Evolutionary conservation across 1,284 basidiomycete species (phyloP), one percentile per base, ranked within the genome.

Genomic region (Trichosporon asahii): DNA sequence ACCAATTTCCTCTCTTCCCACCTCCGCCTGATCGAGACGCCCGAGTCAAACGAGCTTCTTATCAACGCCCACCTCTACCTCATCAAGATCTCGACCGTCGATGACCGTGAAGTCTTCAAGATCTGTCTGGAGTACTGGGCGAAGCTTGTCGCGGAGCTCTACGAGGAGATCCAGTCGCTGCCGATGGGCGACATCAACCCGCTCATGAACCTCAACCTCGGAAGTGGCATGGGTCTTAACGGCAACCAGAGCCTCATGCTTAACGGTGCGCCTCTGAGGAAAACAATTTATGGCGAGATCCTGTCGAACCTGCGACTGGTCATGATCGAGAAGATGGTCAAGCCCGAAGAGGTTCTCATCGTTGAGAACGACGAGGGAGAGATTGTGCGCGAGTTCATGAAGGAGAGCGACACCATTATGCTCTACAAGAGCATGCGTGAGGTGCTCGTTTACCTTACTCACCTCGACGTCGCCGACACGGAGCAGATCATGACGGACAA

Each of bases 381-480:
- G 86, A 98, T 99, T 75, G 97, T 99, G 27, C 90, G 97, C 74
- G 97, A 99, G 84, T 98, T 99, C 83, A 93, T 99, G 92, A 99
- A 99, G 86, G 97, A 99, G 85, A 92, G 88, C 80, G 97, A 99
- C 83, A 99, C 97, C 61, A 98, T 99, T 77, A 95, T 98, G 40
- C 87, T 99, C 31, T 99, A 99, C 88, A 99, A 99, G 87, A 92
- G 91, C 66, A 99, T 99, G 95, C 90, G 96, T 75, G 96, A 98
- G 84, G 89, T 98, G 27, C 88, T 98, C 68, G 94, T 96, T 57
- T 99, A 98, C 83, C 89, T 99, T 72, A 99, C 97, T 2, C 96
- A 99, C 85, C 85, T 99, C 76, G 97, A 99, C 83, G 95, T 98
- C 63, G 86, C 89, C 69, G 96, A 99, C 83, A 98, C 96, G 44